Conservation (phyloP, 192 early-diverging fungal genomes). For the Dispira simplex region DNA sequence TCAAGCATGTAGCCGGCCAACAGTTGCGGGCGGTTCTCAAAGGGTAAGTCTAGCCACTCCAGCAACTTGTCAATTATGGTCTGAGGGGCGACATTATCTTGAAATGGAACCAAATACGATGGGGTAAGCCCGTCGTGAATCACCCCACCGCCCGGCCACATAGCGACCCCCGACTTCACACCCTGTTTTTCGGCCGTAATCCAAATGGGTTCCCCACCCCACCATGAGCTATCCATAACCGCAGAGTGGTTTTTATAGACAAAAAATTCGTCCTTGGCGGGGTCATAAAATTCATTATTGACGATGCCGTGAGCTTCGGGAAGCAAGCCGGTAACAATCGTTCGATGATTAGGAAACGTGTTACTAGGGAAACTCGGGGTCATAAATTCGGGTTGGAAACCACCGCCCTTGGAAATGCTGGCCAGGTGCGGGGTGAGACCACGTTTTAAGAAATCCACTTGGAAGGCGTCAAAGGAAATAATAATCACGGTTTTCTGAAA, state of each 20-base stretch:
- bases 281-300: constrained; percentile 63
- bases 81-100: constrained; percentile 19
- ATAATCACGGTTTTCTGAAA: constrained; percentile 41
- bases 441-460: constrained; percentile 66
- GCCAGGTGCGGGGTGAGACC: constrained; percentile 46
- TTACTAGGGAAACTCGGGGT: constrained; percentile 35
- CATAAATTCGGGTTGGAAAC: constrained; percentile 30
- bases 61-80: constrained; percentile 42
- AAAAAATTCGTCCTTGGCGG: constrained; percentile 52
- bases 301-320: constrained; percentile 91
- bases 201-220: constrained; percentile 89
- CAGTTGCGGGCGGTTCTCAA: constrained; percentile 48
- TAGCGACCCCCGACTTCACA: constrained; percentile 50
- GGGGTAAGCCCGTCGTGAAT: constrained; percentile 33
- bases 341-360: constrained; percentile 91
- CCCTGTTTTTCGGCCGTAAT: constrained; percentile 60
- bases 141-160: constrained; percentile 78
- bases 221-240: constrained; percentile 60
- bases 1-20: constrained; percentile 65
- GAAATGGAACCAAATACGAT: constrained; percentile 44
- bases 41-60: constrained; percentile 63
- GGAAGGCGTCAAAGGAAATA: constrained; percentile 75
- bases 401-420: constrained; percentile 15
- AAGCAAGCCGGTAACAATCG: constrained; percentile 78
- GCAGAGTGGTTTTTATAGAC: constrained; percentile 48